Conservation (phyloP, 2,329 filamentous ascomycete genomes). For the Aciculosporium take region DNA sequence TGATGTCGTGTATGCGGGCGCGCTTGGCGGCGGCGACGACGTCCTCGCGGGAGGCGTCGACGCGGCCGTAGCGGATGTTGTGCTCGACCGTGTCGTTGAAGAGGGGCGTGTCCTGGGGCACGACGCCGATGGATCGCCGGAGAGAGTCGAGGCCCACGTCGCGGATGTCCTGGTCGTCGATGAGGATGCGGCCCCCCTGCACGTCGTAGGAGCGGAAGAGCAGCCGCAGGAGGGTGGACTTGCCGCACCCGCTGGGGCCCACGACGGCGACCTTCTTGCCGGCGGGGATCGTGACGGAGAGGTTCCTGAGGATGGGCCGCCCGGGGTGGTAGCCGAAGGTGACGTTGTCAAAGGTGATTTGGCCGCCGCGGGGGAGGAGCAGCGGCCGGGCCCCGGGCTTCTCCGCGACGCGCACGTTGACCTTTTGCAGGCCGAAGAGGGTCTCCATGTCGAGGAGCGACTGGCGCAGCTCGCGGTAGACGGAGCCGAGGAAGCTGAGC, state of each 20-base stretch:
- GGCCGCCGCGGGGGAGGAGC: slow-evolving; percentile 58
- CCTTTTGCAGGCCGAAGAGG: slow-evolving; percentile 91
- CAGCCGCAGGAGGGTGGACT: slow-evolving; percentile 80
- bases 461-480: slow-evolving; percentile 90
- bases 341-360: slow-evolving; percentile 91
- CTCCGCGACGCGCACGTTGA: slow-evolving; percentile 79
- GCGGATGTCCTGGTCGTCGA: slow-evolving; percentile 86
- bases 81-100: slow-evolving; percentile 96
- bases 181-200: slow-evolving; percentile 68
- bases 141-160: slow-evolving; percentile 71
- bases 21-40: slow-evolving; percentile 66
- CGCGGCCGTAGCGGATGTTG: slow-evolving; percentile 85
- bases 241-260: slow-evolving; percentile 88
- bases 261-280: slow-evolving; percentile 95
- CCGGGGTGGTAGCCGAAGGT: slow-evolving; percentile 84
- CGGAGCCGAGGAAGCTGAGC: slow-evolving; percentile 93
- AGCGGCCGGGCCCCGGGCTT: slow-evolving; percentile 59
- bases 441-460: slow-evolving; percentile 97
- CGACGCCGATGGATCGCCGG: slow-evolving; percentile 76
- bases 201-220: slow-evolving; percentile 93
- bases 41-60: slow-evolving; percentile 58
- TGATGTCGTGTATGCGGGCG: slow-evolving; percentile 73
- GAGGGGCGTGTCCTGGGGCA: slow-evolving; percentile 90
- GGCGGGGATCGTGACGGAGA: slow-evolving; percentile 79
- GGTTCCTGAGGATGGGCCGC: slow-evolving; percentile 71